These are phyloP conservation scores for Tricholoma matsutake DNA, from an alignment of 768 basidiomycete genomes.

Conservation along the genomic window DNA sequence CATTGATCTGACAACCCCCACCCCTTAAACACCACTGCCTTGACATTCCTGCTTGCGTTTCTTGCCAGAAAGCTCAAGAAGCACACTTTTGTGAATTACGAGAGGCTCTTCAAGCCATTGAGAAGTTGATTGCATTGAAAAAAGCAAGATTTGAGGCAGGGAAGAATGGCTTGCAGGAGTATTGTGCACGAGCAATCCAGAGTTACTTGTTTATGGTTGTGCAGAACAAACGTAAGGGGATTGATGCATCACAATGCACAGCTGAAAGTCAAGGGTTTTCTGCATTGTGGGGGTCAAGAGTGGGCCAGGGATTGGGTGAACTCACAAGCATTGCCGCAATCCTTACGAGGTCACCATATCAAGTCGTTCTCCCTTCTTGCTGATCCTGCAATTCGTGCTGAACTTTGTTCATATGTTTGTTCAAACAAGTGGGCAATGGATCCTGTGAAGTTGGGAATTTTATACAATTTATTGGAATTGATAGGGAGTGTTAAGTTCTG, in stretches of 20 bases:
- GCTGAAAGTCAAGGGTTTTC: slow-evolving; percentile 19
- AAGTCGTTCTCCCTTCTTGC: background rate
- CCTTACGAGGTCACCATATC: background rate
- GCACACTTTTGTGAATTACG: background rate
- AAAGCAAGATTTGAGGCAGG: slow-evolving; percentile 13
- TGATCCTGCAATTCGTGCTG: background rate
- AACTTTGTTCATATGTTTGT: background rate
- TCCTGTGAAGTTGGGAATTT: too few relatives aligned
- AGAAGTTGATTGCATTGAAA: slow-evolving; percentile 14
- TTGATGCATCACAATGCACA: slow-evolving; percentile 12
- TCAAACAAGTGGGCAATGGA: too few relatives aligned
- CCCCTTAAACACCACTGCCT: background rate
- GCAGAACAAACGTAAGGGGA: slow-evolving; percentile 3
- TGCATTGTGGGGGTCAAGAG: slow-evolving; percentile 7
- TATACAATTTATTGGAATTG: too few relatives aligned
- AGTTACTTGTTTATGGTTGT: slow-evolving; percentile 14
- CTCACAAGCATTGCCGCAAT: background rate
- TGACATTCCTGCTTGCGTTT: background rate
- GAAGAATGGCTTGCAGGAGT: slow-evolving; percentile 14
- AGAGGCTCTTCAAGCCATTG: slow-evolving; percentile 8
- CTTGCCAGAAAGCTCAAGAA: background rate
- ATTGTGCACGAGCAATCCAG: slow-evolving; percentile 13
- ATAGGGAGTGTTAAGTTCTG: too few relatives aligned
- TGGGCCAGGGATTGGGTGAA: slow-evolving; percentile 9
- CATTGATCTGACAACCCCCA: background rate